Base-by-base conservation (phyloP, 768 basidiomycete genomes). In the Auricularia sp. region DNA sequence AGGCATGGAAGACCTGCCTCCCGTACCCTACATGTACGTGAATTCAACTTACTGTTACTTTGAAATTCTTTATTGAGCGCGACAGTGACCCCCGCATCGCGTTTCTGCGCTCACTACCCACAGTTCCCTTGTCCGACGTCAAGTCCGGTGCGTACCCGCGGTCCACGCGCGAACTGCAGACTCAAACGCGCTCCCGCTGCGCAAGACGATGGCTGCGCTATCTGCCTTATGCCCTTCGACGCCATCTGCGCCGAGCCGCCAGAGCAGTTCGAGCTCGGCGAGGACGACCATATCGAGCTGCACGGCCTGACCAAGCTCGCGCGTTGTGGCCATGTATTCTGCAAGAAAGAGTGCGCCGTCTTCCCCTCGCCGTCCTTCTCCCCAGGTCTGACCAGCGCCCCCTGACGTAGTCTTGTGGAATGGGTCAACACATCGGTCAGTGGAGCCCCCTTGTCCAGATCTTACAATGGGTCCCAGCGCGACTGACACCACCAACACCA, bases 251-350 rank as follows among this genome's bases (percentile, higher is more conserved):
- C 23, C 29, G 29, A 59, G 29, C 56, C 34, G 56, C 23, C 23
- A 59, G 56, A 29, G 23, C 56, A 59, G 21, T 23, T 59, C 11
- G 56, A 59, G 7, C 61, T 61, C 42, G 67, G 68, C 23, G 72
- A 69, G 16, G 68, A 68, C 21, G 58, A 70, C 11, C 68, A 75
- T 18, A 51, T 51, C 21, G 61, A 56, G 29, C 64, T 64, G 29
- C 61, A 67, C 47, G 84, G 84, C 2, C 74, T 88, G 6, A 87
- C 87, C 1, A 85, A 82, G 70, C 74, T 90, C 0, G 71, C 68
- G 1, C 79, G 73, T 3, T 90, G 88, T 69, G 83, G 84, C 0
- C 88, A 90, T 73, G 70, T 86, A 6, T 88, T 90, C 71, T 90
- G 87, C 70, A 75, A 79, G 56, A 78, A 81, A 70, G 87, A 88